Evolutionary conservation across 106 monocot genomes (phyloP), one percentile per base, ranked within the genome.

Genomic region (Triglochin maritima): DNA sequence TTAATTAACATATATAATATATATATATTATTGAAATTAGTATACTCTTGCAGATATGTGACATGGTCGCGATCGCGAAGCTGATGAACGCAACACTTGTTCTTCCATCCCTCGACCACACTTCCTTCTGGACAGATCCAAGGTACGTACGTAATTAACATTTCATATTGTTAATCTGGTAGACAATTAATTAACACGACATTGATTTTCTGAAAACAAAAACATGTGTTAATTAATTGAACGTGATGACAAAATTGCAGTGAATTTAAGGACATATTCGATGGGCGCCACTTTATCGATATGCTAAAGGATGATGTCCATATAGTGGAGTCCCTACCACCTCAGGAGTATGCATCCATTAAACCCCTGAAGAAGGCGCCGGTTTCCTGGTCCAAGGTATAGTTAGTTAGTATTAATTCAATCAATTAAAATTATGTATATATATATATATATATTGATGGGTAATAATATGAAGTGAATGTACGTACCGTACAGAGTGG

Each of bases 241-340:
- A 44, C 7, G 2, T 9, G 65, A 49, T 2, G 14, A 15, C 7
- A 15, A 4, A 46, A 3, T 42, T 68, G 1, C 73, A 85, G 85
- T 73, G 82, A 85, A 4, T 89, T 89, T 50, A 71, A 78, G 57
- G 88, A 89, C 58, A 80, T 89, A 75, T 89, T 89, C 64, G 82
- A 89, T 42, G 52, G 77, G 72, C 46, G 67, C 47, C 80, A 85
- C 66, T 89, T 89, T 78, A 78, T 63, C 11, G 49, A 78, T 60
- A 63, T 61, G 13, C 56, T 89, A 42, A 80, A 76, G 53, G 74
- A 85, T 57, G 85, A 89, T 49, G 70, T 89, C 29, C 43, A 51
- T 14, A 73, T 85, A 16, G 85, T 85, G 10, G 75, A 80, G 2
- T 80, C 80, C 17, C 71, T 89, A 43, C 88, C 88, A 50, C 55